These are phyloP conservation scores for Starmerella lactis-condensi DNA, from an alignment of 805 yeast genomes.

Conservation along the genomic window DNA sequence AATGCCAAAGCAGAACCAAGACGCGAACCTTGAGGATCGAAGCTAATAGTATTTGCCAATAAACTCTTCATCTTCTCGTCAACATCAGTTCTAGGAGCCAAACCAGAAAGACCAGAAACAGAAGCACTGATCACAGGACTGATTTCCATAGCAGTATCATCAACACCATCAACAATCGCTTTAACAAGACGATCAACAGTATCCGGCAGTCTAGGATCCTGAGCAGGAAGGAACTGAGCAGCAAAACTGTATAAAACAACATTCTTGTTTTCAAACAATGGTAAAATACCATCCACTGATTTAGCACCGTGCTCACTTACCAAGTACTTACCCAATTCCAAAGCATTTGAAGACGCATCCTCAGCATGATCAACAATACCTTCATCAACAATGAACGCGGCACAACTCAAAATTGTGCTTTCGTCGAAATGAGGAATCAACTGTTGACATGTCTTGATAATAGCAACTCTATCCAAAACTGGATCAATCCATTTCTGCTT, in stretches of 20 bases:
- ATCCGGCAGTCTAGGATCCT: slow-evolving; percentile 43
- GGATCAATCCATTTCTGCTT: slow-evolving; percentile 48
- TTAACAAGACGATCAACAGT: slow-evolving; percentile 52
- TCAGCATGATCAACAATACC: slow-evolving; percentile 58
- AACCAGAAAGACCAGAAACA: slow-evolving; percentile 42
- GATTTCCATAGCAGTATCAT: slow-evolving; percentile 30
- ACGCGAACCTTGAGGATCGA: slow-evolving; percentile 31
- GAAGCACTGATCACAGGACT: slow-evolving; percentile 71
- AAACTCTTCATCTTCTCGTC: slow-evolving; percentile 47
- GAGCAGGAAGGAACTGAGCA: slow-evolving; percentile 58
- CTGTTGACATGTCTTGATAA: slow-evolving; percentile 47
- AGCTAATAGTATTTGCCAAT: slow-evolving; percentile 40
- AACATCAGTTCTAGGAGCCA: slow-evolving; percentile 44
- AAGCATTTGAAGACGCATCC: slow-evolving; percentile 32
- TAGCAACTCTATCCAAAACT: slow-evolving; percentile 75
- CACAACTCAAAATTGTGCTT: slow-evolving; percentile 10
- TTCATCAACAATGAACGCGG: slow-evolving; percentile 30
- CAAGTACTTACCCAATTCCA: slow-evolving; percentile 70
- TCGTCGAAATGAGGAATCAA: slow-evolving; percentile 31
- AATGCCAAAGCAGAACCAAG: slow-evolving; percentile 94
- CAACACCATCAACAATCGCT: slow-evolving; percentile 67
- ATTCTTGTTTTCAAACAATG: slow-evolving; percentile 48
- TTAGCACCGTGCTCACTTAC: slow-evolving; percentile 47
- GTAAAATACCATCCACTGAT: slow-evolving; percentile 55
- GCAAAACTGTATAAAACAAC: slow-evolving; percentile 79